Conservation (phyloP, 257 asterid species). For the Solanum boliviense region DNA sequence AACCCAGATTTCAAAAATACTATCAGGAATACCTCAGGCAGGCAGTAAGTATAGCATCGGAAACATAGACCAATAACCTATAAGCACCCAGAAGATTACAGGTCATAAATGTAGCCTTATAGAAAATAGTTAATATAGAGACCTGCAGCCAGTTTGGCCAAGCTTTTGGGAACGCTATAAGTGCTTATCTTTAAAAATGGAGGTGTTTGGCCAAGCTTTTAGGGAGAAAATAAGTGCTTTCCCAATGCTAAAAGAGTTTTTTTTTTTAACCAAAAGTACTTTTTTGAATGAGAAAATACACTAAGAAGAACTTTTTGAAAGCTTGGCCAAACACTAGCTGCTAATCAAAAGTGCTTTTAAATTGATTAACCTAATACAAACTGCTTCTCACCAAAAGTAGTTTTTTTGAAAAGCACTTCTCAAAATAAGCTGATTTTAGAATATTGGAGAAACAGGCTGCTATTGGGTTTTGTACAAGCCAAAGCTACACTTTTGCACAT, state of each 20-base stretch:
- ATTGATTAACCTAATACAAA: background rate
- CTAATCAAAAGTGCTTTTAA: background rate
- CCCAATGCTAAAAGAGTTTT: background rate
- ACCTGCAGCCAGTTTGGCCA: background rate
- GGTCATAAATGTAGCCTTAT: background rate
- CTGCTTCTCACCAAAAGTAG: background rate
- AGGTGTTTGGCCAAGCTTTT: background rate
- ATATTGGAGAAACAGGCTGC: background rate
- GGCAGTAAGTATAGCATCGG: background rate
- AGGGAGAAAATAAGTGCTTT: background rate
- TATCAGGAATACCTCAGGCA: background rate
- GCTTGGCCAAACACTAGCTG: background rate
- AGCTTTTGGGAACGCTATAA: background rate
- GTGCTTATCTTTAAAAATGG: background rate
- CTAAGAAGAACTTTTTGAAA: background rate
- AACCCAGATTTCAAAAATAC: background rate
- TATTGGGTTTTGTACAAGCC: background rate
- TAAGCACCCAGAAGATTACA: background rate
- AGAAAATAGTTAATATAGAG: background rate
- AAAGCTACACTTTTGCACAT: background rate
- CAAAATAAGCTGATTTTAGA: background rate
- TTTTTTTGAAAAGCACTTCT: background rate
- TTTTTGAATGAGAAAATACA: background rate
- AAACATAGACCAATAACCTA: background rate
- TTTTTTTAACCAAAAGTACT: background rate